Evolutionary conservation across 2,329 filamentous ascomycete genomes (phyloP).

Genomic region (Trichoderma sp.): DNA sequence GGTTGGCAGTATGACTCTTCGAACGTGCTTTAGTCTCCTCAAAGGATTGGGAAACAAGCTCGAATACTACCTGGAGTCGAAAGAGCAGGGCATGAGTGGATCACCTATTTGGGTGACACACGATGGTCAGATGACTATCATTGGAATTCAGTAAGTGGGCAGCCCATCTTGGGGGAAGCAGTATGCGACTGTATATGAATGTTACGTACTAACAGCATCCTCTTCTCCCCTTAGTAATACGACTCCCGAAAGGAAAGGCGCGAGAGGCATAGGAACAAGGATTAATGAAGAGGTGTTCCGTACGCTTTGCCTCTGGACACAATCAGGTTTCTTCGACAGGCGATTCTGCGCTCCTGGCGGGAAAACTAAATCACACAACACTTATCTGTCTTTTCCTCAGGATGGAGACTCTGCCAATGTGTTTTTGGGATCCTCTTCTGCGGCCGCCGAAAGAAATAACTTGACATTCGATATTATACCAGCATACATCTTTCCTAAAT

Average conservation of each 20-base stretch:
- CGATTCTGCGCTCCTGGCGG: not conserved
- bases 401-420: conserved; percentile 6
- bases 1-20: not conserved
- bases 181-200: not conserved
- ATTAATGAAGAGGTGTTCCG: conserved; percentile 23
- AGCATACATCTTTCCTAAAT: not conserved
- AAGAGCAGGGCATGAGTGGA: conserved; percentile 23
- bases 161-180: not conserved
- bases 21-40: not conserved
- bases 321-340: not conserved
- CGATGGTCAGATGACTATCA: not conserved
- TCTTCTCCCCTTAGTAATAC: not conserved
- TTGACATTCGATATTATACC: conserved; percentile 24
- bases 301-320: conserved; percentile 7
- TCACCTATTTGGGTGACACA: conserved; percentile 16
- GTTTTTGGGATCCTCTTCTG: not conserved
- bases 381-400: conserved; percentile 2
- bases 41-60: not conserved
- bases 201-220: not conserved
- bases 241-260: not conserved
- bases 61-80: not conserved
- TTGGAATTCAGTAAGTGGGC: conserved; percentile 23
- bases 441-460: not conserved
- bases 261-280: conserved; percentile 2
- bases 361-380: conserved; percentile 10